These are phyloP conservation scores for Colletotrichum tofieldiae DNA, from an alignment of 2,329 filamentous ascomycete species.

Conservation along the genomic window DNA sequence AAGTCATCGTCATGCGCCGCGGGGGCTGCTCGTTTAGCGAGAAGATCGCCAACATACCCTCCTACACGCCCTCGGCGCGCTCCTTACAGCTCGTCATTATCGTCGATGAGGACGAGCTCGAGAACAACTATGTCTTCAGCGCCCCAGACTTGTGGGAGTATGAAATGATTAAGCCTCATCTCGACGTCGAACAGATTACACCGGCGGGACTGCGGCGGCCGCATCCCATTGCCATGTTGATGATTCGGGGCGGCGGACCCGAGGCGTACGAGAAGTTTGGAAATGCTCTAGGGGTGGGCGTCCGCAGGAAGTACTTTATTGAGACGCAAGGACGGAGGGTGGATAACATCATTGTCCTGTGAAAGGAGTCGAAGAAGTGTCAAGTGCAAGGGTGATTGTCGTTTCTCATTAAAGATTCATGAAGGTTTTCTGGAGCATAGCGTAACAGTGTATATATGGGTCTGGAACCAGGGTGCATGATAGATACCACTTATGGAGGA, in stretches of 20 bases:
- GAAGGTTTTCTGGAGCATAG: conserved; percentile 35
- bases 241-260: conserved; percentile 78
- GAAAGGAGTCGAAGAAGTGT: background rate
- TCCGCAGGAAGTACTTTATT: conserved; percentile 85
- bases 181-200: conserved; percentile 83
- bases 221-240: conserved; percentile 85
- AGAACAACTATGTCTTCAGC: conserved; percentile 48
- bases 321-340: conserved; percentile 86
- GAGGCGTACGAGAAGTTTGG: conserved; percentile 76
- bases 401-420: background rate
- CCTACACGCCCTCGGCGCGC: conserved; percentile 73
- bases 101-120: conserved; percentile 63
- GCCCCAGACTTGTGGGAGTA: conserved; percentile 46
- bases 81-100: conserved; percentile 87
- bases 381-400: background rate
- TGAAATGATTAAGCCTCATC: conserved; percentile 71
- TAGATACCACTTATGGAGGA: conserved; percentile 40
- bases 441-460: conserved; percentile 38
- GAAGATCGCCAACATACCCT: conserved; percentile 89
- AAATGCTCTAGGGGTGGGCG: conserved; percentile 77
- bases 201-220: conserved; percentile 78
- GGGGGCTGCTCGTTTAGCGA: conserved; percentile 88
- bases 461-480: conserved; percentile 37
- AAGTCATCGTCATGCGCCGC: conserved; percentile 86
- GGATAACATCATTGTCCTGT: conserved; percentile 79